Conservation (phyloP, 2,329 filamentous ascomycete species). For the Bertia moriformis region DNA sequence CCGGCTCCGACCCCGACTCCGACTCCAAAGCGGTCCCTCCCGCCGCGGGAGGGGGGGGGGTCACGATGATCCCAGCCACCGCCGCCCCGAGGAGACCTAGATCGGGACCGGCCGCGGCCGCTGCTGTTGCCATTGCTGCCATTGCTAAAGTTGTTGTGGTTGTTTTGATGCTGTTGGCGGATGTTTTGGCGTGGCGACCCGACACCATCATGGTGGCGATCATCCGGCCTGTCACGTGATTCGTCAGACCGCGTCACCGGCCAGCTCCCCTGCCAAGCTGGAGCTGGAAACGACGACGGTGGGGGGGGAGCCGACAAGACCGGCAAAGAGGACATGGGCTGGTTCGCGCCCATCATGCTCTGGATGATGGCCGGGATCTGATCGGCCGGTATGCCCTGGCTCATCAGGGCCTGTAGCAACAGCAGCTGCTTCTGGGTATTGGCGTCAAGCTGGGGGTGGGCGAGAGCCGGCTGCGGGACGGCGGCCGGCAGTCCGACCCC, state of each 20-base stretch:
- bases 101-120: conserved; percentile 46
- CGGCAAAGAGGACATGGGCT: too few species aligned
- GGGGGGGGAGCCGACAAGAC: too few species aligned
- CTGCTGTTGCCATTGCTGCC: too few species aligned
- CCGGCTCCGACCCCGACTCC: conserved; percentile 59
- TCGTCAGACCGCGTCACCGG: conserved; percentile 20
- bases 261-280: background rate
- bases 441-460: background rate
- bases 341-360: too few species aligned
- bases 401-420: background rate
- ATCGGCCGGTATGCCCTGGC: background rate
- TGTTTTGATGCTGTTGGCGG: too few species aligned
- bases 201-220: conserved; percentile 36
- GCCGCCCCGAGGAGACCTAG: conserved; percentile 67
- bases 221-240: conserved; percentile 36
- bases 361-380: background rate
- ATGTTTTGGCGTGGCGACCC: conserved; percentile 53
- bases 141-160: too few species aligned
- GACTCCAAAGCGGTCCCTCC: conserved; percentile 42
- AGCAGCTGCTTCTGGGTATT: background rate
- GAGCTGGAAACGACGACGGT: too few species aligned
- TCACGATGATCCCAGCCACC: conserved; percentile 45
- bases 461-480: background rate
- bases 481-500: background rate
- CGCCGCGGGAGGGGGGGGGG: conserved; percentile 44